Conservation (phyloP, 805 yeast species). For the Suhomyces emberorum region DNA sequence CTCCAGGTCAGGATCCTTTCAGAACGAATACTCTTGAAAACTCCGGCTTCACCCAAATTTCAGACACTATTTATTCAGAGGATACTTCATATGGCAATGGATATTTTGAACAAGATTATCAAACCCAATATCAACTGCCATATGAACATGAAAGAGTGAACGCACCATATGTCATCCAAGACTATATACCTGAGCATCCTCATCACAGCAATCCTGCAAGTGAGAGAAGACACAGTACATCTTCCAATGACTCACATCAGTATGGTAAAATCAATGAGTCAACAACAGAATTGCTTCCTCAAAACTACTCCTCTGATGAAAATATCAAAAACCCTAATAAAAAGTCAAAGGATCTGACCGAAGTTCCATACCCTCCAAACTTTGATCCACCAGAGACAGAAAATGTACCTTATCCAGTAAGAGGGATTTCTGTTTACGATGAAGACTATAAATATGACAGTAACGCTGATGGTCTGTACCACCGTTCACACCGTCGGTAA, state of each 20-base stretch:
- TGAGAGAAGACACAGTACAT: neutral
- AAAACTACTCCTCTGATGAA: neutral
- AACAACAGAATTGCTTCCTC: neutral
- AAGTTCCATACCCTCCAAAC: neutral
- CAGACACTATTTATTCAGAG: too few species aligned
- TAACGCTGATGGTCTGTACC: neutral
- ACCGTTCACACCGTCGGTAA: too few species aligned
- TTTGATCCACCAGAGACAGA: neutral
- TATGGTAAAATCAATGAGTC: neutral
- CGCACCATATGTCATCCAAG: neutral
- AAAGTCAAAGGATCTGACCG: neutral
- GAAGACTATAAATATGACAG: constrained; percentile 3
- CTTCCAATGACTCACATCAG: neutral
- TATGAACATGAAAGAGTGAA: too few species aligned
- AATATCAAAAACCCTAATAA: too few species aligned
- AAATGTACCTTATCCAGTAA: constrained; percentile 28
- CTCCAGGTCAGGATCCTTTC: too few species aligned
- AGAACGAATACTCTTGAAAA: too few species aligned
- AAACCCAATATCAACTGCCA: too few species aligned
- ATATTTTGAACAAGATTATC: too few species aligned
- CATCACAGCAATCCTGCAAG: too few species aligned
- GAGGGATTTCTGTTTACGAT: constrained; percentile 27
- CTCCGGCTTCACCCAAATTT: too few species aligned
- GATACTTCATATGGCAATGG: too few species aligned
- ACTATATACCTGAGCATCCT: neutral